Conservation (phyloP, 1,139 yeast species). For the Pichia cactophila region DNA sequence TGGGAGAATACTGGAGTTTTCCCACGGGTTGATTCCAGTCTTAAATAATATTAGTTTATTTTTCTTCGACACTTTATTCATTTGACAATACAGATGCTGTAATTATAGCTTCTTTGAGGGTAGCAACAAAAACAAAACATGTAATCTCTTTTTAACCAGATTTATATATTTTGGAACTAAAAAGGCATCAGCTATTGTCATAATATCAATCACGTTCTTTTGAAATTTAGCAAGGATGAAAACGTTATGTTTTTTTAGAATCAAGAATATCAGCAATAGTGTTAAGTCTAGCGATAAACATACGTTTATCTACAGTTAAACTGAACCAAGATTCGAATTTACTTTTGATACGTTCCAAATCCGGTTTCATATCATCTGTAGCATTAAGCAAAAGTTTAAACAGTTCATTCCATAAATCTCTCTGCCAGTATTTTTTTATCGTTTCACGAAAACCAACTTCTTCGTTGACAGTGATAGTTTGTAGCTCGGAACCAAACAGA, state of each 20-base stretch:
- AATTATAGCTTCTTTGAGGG: too few species aligned
- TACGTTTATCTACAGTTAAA: constrained; percentile 16
- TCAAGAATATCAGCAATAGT: constrained; percentile 15
- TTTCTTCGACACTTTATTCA: background rate
- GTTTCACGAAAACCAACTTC: constrained; percentile 35
- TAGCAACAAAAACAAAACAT: too few species aligned
- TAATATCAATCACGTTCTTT: too few species aligned
- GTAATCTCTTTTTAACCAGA: too few species aligned
- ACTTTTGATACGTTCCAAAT: constrained; percentile 7
- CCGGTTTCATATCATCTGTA: constrained; percentile 18
- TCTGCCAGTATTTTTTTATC: constrained; percentile 74
- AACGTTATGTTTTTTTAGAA: constrained; percentile 6
- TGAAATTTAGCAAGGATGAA: background rate
- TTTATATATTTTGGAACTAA: too few species aligned
- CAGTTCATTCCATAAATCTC: constrained; percentile 60
- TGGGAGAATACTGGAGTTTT: constrained; percentile 9
- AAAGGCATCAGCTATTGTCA: too few species aligned
- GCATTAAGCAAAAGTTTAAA: constrained; percentile 65
- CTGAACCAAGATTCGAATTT: constrained; percentile 23
- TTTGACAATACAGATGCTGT: too few species aligned
- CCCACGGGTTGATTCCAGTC: background rate
- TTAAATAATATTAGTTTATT: background rate
- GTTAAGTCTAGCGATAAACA: constrained; percentile 14
- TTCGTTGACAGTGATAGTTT: constrained; percentile 30
- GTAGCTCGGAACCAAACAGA: constrained; percentile 61